Base-by-base conservation (phyloP, 2,329 filamentous ascomycete genomes). In the Colletotrichum abscissum region DNA sequence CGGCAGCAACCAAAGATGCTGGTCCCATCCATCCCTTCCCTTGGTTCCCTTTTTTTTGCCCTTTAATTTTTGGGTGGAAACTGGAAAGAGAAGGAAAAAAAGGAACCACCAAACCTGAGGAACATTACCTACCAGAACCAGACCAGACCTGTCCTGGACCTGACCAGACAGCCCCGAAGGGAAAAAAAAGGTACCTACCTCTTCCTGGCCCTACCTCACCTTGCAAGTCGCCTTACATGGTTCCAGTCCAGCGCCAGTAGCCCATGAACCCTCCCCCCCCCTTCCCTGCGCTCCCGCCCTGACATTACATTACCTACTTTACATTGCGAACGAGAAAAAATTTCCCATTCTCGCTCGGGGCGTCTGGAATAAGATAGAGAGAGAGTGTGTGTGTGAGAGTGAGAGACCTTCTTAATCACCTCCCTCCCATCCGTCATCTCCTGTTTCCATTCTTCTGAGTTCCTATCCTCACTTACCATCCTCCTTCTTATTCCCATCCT, bases 291-390 rank as follows among this genome's bases (percentile, higher is more conserved):
- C 42, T 72, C 65, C 70, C 70, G 70, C 70, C 70, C 70, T 73
- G 69, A 72, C 69, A 69, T 72, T 72, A 57, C 69, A 69, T 72
- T 55, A 62, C 66, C 65, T 72, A 52, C 64, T 54, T 69, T 69
- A 59, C 69, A 64, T 72, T 72, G 65, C 69, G 67, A 63, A 58
- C 28, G 59, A 42, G 52, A 73, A 73, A 73, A 73, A 73, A 73
- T 73, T 73, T 73, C 70, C 70, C 70, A 65, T 73, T 57, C 66
- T 73, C 70, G 66, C 66, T 70, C 70, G 60, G 59, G 65, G 66
- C 67, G 59, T 70, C n/a, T 64, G 59, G 38, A 65, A 73, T 65
- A 73, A 73, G 67, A 64, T 2, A 19, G 69, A 73, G 67, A 72
- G 35, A 42, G 33, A 12, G 26, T 5, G 26, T 5, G 24, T 26